Percentiles rank a stretch among this genome's conserved stretches.
phyloP scores from a whole-genome alignment of 192 early-diverging fungal genomes.

The Backusella liffmaniae region DNA sequence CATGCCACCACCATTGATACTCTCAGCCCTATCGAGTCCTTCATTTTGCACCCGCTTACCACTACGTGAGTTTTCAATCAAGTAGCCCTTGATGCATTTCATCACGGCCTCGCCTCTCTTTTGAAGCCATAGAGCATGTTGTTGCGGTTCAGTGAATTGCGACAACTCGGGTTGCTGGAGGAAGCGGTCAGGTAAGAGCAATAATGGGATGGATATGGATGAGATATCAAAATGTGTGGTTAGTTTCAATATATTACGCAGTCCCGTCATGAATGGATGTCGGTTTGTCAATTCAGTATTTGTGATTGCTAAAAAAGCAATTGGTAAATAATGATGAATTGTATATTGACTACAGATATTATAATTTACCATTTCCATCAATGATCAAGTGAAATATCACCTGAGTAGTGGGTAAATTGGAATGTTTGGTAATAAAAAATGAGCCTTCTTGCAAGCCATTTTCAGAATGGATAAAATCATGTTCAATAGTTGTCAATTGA shows the following conservation, averaged over 20 bases:
- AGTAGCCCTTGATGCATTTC: conserved; percentile 51
- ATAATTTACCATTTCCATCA: conserved; percentile 47
- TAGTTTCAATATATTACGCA: conserved; percentile 60
- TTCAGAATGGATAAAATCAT: conserved; percentile 37
- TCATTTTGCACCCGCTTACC: conserved; percentile 45
- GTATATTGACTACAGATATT: background rate
- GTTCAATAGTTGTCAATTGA: conserved; percentile 58
- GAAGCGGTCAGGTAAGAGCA: conserved; percentile 57
- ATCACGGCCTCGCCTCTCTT: conserved; percentile 48
- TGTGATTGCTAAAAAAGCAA: conserved; percentile 18
- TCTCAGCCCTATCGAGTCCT: conserved; percentile 32
- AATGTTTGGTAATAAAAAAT: conserved; percentile 75
- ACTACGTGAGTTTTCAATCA: conserved; percentile 54
- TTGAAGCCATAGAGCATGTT: conserved; percentile 39
- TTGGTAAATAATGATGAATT: background rate
- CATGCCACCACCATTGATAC: conserved; percentile 36
- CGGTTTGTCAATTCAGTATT: conserved; percentile 24
- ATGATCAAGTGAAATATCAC: conserved; percentile 76
- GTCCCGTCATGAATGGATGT: conserved; percentile 51
- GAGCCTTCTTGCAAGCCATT: conserved; percentile 57
- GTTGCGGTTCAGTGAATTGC: conserved; percentile 26
- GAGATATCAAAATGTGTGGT: conserved; percentile 63
- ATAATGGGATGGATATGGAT: conserved; percentile 60
- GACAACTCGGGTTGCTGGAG: conserved; percentile 26
- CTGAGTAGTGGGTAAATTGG: conserved; percentile 70